Evolutionary conservation across 148 eudicot species (phyloP).

Genomic region (Salicornia ramosissima): DNA sequence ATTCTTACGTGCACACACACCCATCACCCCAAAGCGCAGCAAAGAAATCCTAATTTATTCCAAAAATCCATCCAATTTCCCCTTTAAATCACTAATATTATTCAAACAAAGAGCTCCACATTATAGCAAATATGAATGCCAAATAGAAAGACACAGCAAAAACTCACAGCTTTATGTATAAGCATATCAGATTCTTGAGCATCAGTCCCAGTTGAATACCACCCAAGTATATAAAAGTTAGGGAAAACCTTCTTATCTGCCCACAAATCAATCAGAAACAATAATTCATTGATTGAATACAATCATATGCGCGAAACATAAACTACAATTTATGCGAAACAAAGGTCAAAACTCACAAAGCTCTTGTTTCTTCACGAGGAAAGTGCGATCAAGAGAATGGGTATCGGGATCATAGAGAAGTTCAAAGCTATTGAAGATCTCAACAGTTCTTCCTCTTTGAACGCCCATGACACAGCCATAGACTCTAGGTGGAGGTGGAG

Average conservation of each 20-base stretch:
- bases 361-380: constrained; percentile 85
- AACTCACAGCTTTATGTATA: constrained; percentile 81
- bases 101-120: not conserved
- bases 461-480: constrained; percentile 87
- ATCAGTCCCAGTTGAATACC: constrained; percentile 93
- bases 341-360: constrained; percentile 50
- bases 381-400: constrained; percentile 64
- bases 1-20: too few species aligned
- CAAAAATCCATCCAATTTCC: not conserved
- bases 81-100: not conserved
- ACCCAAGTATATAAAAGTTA: constrained; percentile 72
- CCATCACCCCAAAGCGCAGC: not conserved
- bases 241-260: constrained; percentile 95
- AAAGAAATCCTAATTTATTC: not conserved
- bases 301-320: not conserved
- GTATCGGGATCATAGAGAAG: constrained; percentile 54
- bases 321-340: not conserved
- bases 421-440: constrained; percentile 93
- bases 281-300: not conserved
- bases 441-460: constrained; percentile 82
- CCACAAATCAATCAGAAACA: constrained; percentile 12
- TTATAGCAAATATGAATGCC: not conserved
- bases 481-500: constrained; percentile 40
- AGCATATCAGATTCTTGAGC: constrained; percentile 89
- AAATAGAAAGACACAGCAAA: not conserved